Evolutionary conservation across 2,329 filamentous ascomycete species (phyloP).

Genomic region (Nigrospora osmanthi): DNA sequence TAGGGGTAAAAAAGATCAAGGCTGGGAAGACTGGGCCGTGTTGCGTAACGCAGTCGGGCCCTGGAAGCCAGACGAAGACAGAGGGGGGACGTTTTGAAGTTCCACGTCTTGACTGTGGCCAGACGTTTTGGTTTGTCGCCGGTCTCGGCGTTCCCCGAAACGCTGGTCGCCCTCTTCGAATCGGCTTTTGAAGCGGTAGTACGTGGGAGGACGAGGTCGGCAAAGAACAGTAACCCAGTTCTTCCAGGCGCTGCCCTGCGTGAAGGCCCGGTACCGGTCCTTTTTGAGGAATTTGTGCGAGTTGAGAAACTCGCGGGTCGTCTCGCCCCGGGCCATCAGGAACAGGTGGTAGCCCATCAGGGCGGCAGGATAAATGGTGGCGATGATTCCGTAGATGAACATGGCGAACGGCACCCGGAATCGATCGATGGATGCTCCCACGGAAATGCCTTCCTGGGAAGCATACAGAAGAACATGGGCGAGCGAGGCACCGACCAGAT

Average conservation of each 20-base stretch:
- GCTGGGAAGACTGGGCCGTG: neutral
- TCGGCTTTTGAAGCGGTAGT: conserved; percentile 74
- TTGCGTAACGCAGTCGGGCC: conserved; percentile 41
- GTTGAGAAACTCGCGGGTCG: conserved; percentile 91
- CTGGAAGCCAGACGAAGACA: conserved; percentile 37
- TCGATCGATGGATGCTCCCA: conserved; percentile 58
- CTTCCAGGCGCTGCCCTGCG: conserved; percentile 62
- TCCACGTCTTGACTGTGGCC: conserved; percentile 55
- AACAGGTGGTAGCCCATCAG: conserved; percentile 87
- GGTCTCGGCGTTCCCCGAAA: conserved; percentile 53
- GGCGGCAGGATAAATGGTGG: conserved; percentile 71
- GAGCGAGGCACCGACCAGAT: conserved; percentile 70
- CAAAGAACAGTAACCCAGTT: conserved; percentile 80
- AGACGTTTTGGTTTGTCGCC: conserved; percentile 39
- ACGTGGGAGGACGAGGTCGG: conserved; percentile 78
- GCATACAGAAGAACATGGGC: conserved; percentile 72
- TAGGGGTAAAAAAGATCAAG: neutral
- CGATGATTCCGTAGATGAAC: conserved; percentile 73
- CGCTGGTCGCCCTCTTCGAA: conserved; percentile 81
- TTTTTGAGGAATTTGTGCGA: conserved; percentile 90
- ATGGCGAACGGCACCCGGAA: conserved; percentile 82
- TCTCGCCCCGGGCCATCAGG: conserved; percentile 84
- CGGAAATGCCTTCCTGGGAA: conserved; percentile 54
- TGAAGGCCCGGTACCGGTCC: conserved; percentile 87
- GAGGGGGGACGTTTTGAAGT: conserved; percentile 58